Base-by-base conservation (phyloP, 225 moss, liverwort and hornwort species). In the Pseudoscleropodium purum region DNA sequence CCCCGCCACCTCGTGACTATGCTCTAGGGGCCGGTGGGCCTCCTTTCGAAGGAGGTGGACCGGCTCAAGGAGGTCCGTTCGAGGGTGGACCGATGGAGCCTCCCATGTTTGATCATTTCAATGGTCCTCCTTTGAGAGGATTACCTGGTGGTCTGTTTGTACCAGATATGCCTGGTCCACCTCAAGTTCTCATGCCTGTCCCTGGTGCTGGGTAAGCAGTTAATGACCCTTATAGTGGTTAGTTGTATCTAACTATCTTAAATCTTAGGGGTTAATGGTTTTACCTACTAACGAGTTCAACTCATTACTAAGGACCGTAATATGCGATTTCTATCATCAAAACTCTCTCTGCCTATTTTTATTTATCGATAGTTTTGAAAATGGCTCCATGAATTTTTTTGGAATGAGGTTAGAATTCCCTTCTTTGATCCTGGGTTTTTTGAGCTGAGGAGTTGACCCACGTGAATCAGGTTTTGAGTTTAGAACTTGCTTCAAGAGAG, bases 181-280 rank as follows among this genome's bases (percentile, higher is more conserved):
- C 99, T 82, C 99, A 97, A 94, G 99, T 99, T 87, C 97, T 99
- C 67, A 99, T 99, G 99, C 99, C 99, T 84, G 99, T 99, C 87
- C 99, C 99, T 88, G 99, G 99, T 92, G 99, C 99, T 74, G 99
- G 99, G 99, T 99, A 94, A 94, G 96, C 91, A 64, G 56, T 78
- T 72, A 36, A 37, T 45, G 33, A 68, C 62, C 85, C 37, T 68
- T 54, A 54, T 14, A 51, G 75, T 83, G 79, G 41, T 26, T 61
- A 26, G 61, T 75, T 81, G 62, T 49, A 52, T n/a, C 60, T 75
- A 47, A 60, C 80, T 70, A 41, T 62, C 56, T 47, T 45, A 25
- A 56, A 51, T 68, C 49, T 86, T 41, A 41, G 18, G 75, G n/a
- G 23, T 47, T 54, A 15, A 30, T 62, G 33, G 67, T 78, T 85